phyloP scores from a whole-genome alignment of 345 rosid species.

The Salix arbutifolia region DNA sequence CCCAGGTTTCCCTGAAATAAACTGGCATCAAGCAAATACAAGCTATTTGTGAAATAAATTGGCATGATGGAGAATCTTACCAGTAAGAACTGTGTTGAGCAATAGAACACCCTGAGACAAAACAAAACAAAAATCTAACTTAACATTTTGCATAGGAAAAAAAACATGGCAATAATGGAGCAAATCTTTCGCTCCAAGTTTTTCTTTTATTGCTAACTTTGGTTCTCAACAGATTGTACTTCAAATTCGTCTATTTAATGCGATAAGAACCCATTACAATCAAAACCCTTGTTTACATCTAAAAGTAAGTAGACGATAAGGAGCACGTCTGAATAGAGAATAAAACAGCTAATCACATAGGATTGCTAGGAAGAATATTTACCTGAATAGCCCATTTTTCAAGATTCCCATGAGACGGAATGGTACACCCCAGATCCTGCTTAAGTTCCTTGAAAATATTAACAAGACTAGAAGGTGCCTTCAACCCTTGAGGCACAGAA shows the following conservation, averaged over 20 bases:
- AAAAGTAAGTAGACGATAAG: background rate
- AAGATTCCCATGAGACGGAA: conserved; percentile 86
- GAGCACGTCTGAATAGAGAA: background rate
- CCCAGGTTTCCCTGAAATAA: background rate
- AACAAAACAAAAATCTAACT: background rate
- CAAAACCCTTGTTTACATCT: too few species aligned
- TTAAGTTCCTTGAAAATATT: conserved; percentile 90
- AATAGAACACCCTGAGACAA: conserved; percentile 68
- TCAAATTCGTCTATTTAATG: background rate
- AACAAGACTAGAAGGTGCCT: conserved; percentile 74
- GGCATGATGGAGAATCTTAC: conserved; percentile 34
- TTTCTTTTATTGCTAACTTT: background rate
- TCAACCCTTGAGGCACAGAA: conserved; percentile 80
- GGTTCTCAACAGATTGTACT: background rate
- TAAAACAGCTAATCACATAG: background rate
- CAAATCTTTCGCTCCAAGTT: background rate
- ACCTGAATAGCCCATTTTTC: conserved; percentile 91
- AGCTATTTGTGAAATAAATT: background rate
- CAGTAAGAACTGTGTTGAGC: conserved; percentile 89
- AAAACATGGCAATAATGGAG: background rate
- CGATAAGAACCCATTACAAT: background rate
- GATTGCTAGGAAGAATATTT: background rate
- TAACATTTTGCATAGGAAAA: background rate
- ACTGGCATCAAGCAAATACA: background rate
- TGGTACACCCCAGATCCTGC: conserved; percentile 76